Base-by-base conservation (phyloP, 371 early-diverging fungal genomes). In the Mortierella sp. region DNA sequence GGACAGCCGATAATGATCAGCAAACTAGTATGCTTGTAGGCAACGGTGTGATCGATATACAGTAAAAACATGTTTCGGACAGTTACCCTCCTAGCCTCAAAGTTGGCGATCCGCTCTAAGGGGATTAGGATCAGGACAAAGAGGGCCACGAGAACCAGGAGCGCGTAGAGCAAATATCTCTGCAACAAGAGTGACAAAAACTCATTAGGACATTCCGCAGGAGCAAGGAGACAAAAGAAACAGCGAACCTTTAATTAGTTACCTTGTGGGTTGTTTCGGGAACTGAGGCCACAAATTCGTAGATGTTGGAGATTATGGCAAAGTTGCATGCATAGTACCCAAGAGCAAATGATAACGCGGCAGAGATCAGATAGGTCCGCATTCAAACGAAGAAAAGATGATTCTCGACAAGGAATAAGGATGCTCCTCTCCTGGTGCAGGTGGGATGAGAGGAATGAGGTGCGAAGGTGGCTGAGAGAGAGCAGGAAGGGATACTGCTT, bases 231-330 rank as follows among this genome's bases (percentile, higher is more conserved):
- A n/a, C n/a, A n/a, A n/a, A n/a, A n/a, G n/a, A n/a, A n/a, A n/a
- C n/a, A n/a, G n/a, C n/a, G n/a, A n/a, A n/a, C n/a, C n/a, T n/a
- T n/a, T n/a, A n/a, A n/a, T n/a, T n/a, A n/a, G n/a, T n/a, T n/a
- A 81, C 81, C 81, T 83, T 83, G 64, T 83, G 82, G 4, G 83
- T 73, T 4, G 83, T 81, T 28, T 78, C 75, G n/a, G 83, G 79
- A 21, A 83, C 71, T 21, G 82, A 79, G 57, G 78, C 70, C 26
- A 65, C 68, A 65, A 72, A 60, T 64, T 81, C 75, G 61, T 71
- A 81, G 42, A 79, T 60, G 60, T 65, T 61, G n/a, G 73, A 81
- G 70, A 83, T 70, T 56, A 83, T 46, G 55, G 80, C 78, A 60
- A 79, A 72, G 64, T 80, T 71, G 64, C 80, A 72, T 54, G 83